Evolutionary conservation across 192 early-diverging fungal species (phyloP).

Genomic region (Umbelopsis ramanniana): DNA sequence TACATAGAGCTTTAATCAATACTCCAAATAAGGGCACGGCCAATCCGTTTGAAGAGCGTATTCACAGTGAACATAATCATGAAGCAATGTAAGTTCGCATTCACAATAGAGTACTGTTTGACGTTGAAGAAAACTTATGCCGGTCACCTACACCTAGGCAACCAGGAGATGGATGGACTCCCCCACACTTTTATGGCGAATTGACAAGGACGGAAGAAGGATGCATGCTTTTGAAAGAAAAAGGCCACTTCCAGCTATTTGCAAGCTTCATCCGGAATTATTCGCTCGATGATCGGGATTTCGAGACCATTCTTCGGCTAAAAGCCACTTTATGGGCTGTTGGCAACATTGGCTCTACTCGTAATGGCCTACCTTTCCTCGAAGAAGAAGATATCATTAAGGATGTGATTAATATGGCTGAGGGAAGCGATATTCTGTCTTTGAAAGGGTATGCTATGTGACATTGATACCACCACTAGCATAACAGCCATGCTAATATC

Average conservation of each 20-base stretch:
- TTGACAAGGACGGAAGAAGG: slow-evolving; percentile 79
- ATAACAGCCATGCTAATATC: not conserved
- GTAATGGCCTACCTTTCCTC: slow-evolving; percentile 69
- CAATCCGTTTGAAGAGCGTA: slow-evolving; percentile 46
- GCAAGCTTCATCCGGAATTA: slow-evolving; percentile 60
- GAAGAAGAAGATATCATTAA: slow-evolving; percentile 72
- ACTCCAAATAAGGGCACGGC: slow-evolving; percentile 31
- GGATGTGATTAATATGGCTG: slow-evolving; percentile 72
- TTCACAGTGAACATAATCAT: slow-evolving; percentile 43
- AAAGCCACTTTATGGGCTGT: slow-evolving; percentile 84
- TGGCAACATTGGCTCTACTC: slow-evolving; percentile 76
- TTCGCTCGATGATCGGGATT: slow-evolving; percentile 43
- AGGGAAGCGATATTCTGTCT: slow-evolving; percentile 68
- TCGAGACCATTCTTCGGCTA: slow-evolving; percentile 51
- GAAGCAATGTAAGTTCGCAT: slow-evolving; percentile 31
- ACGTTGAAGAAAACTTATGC: not conserved
- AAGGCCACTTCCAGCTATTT: slow-evolving; percentile 71
- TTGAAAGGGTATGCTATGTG: slow-evolving; percentile 78
- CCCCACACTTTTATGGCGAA: slow-evolving; percentile 83
- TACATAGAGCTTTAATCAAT: slow-evolving; percentile 52
- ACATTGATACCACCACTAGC: not conserved
- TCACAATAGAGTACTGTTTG: not conserved
- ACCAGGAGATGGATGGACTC: slow-evolving; percentile 47
- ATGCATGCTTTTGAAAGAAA: slow-evolving; percentile 60
- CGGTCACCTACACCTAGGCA: slow-evolving; percentile 32